A percentile compares a stretch with the other conserved stretches of the same genome.
These are phyloP conservation scores for Clavispora fructus DNA, from an alignment of 805 yeast species.

Conservation along the genomic window DNA sequence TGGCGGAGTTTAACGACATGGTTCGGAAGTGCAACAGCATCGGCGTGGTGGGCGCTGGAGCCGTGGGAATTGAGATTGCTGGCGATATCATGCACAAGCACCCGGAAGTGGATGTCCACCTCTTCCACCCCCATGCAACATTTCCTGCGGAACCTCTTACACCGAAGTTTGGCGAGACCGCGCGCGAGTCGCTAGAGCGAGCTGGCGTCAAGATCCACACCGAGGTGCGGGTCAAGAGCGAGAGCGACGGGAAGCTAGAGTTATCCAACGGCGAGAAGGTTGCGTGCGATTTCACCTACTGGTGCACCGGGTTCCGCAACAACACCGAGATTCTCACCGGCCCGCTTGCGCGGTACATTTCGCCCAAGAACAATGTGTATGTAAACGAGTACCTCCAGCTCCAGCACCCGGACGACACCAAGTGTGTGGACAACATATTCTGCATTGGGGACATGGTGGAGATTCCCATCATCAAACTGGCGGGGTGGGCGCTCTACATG, in stretches of 20 bases:
- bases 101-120: slow-evolving; percentile 32
- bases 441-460: slow-evolving; percentile 37
- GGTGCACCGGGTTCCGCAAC: slow-evolving; percentile 33
- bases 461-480: slow-evolving; percentile 36
- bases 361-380: slow-evolving; percentile 22
- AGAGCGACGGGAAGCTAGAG: slow-evolving; percentile 18
- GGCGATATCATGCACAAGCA: slow-evolving; percentile 40
- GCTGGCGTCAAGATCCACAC: slow-evolving; percentile 26
- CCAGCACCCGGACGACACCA: slow-evolving; percentile 12
- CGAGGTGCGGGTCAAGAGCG: slow-evolving; percentile 25
- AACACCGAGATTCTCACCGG: slow-evolving; percentile 25
- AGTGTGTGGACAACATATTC: slow-evolving; percentile 22
- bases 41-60: slow-evolving; percentile 49
- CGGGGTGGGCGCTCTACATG: slow-evolving; percentile 43
- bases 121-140: slow-evolving; percentile 32
- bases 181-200: slow-evolving; percentile 21
- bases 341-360: slow-evolving; percentile 20
- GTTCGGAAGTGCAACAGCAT: slow-evolving; percentile 29
- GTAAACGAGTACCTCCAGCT: slow-evolving; percentile 37
- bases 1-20: slow-evolving; percentile 27
- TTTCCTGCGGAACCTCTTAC: slow-evolving; percentile 37
- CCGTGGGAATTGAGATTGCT: slow-evolving; percentile 47
- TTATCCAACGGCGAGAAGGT: slow-evolving; percentile 25
- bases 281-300: slow-evolving; percentile 26
- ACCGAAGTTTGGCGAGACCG: slow-evolving; percentile 23